A percentile compares a stretch with the other conserved stretches of the same genome.
These are phyloP conservation scores for Aspergillus wentii DNA, from an alignment of 495 filamentous ascomycete species.

Conservation along the genomic window DNA sequence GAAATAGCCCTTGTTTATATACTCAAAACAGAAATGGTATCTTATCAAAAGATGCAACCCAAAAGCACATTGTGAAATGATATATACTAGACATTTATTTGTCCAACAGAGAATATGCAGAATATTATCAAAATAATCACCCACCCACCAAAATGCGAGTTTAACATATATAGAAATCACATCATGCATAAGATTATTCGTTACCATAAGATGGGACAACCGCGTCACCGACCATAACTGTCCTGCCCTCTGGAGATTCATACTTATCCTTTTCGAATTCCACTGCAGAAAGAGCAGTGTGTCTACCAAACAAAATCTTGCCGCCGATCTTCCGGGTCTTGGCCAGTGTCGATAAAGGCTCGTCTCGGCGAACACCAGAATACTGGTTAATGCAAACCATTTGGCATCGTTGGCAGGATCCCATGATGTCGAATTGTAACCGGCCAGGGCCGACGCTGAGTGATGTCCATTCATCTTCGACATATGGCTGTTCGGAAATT, in stretches of 20 bases:
- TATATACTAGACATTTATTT: no score
- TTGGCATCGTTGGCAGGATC: conserved; percentile 81
- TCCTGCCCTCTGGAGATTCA: conserved; percentile 14
- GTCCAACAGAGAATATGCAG: no score
- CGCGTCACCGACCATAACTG: conserved; percentile 40
- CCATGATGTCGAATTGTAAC: conserved; percentile 62
- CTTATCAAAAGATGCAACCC: no score
- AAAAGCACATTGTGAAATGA: no score
- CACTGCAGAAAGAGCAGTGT: conserved; percentile 44
- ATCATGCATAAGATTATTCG: conserved; percentile 5
- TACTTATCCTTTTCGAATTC: conserved; percentile 16
- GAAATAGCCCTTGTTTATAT: no score
- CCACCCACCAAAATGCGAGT: background rate
- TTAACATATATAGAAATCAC: background rate
- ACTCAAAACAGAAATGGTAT: no score
- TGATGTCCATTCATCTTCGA: conserved; percentile 44
- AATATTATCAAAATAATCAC: no score
- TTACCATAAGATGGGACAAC: conserved; percentile 26
- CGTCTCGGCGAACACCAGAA: conserved; percentile 69
- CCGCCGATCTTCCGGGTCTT: conserved; percentile 80
- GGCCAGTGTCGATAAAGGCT: conserved; percentile 82
- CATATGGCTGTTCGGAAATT: conserved; percentile 49
- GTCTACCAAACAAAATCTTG: conserved; percentile 81
- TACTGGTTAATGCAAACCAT: conserved; percentile 93
- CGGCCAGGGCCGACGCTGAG: conserved; percentile 30